Evolutionary conservation across 1,284 basidiomycete species (phyloP), one percentile per base, ranked within the genome.

Genomic region (Apiotrichum veenhuisii): DNA sequence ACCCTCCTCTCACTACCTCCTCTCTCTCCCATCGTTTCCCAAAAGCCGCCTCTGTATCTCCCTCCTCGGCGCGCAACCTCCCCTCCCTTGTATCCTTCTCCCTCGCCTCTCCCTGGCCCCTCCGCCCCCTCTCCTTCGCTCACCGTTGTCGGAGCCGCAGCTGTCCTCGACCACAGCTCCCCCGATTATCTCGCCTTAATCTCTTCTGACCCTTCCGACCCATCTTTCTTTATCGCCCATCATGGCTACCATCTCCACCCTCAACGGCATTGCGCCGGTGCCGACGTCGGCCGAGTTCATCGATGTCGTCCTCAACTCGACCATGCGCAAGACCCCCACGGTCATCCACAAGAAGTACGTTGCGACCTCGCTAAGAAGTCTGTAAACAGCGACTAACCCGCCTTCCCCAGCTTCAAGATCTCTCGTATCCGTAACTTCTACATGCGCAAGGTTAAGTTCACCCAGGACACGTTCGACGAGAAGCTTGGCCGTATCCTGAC

Each of bases 381-480:
- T 26, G 15, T 23, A 18, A 12, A 4, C n/a, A n/a, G 20, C 18
- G n/a, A 97, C 95, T 34, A 93, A 92, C 72, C 94, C n/a, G n/a
- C n/a, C 95, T 70, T 91, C 94, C 77, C 92, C 82, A 98, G 97
- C 82, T 97, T 96, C 83, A 98, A 98, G 82, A 98, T 98, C 65
- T 77, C 75, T 36, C 77, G 77, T 73, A 78, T 78, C 67, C 72
- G 77, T 54, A 73, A 76, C 57, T 77, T 97, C 77, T 97, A 98
- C 79, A 97, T 98, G 95, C 87, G 94, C 76, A 98, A 98, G 79
- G 94, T 98, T 79, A 98, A 97, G 80, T 98, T 98, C 78, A 96
- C 94, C 1, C 94, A 98, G 77, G 93, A 98, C 75, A 84, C 90
- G 17, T 98, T 98, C 68, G 93, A 95, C 66, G 95, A 98, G 79